Conservation (phyloP, 2,329 filamentous ascomycete species). For the Penicillium brasilianum region DNA sequence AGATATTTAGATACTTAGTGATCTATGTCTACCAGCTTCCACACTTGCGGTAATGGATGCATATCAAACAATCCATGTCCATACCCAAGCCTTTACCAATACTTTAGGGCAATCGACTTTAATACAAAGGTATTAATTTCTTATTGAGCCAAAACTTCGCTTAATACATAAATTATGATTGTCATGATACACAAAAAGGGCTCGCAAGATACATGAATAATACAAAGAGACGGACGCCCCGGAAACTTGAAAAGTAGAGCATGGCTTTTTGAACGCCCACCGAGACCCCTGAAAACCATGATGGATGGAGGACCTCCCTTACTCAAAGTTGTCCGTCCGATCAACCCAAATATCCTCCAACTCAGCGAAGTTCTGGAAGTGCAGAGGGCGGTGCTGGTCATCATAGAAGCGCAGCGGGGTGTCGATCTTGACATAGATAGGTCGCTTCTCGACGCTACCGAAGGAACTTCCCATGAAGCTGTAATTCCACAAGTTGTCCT, state of each 20-base stretch:
- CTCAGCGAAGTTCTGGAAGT: conserved; percentile 98
- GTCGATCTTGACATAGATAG: conserved; percentile 90
- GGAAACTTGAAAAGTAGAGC: conserved; percentile 18
- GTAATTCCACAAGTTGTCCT: conserved; percentile 93
- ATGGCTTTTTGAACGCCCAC: conserved; percentile 30
- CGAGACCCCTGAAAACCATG: conserved; percentile 7
- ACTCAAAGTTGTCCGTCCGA: conserved; percentile 90
- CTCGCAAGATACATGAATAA: conserved; percentile 18
- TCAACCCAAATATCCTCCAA: conserved; percentile 97
- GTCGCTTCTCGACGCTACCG: conserved; percentile 85
- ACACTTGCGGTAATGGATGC: neutral
- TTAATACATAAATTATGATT: conserved; percentile 32
- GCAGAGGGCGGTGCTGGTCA: conserved; percentile 85
- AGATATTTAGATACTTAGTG: too few relatives aligned
- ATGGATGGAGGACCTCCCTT: conserved; percentile 37
- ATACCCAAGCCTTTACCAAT: neutral
- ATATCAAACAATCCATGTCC: neutral
- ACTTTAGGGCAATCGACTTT: conserved; percentile 3
- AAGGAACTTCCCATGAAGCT: conserved; percentile 96
- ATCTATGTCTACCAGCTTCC: too few relatives aligned
- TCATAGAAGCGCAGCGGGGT: conserved; percentile 90
- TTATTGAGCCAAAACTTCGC: conserved; percentile 16
- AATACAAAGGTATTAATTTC: conserved; percentile 11
- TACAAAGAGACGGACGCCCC: conserved; percentile 26
- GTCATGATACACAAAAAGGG: conserved; percentile 27